Percentiles rank a stretch among this genome's conserved stretches.
phyloP scores from a whole-genome alignment of 495 filamentous ascomycete species.

The Penicillium herquei region DNA sequence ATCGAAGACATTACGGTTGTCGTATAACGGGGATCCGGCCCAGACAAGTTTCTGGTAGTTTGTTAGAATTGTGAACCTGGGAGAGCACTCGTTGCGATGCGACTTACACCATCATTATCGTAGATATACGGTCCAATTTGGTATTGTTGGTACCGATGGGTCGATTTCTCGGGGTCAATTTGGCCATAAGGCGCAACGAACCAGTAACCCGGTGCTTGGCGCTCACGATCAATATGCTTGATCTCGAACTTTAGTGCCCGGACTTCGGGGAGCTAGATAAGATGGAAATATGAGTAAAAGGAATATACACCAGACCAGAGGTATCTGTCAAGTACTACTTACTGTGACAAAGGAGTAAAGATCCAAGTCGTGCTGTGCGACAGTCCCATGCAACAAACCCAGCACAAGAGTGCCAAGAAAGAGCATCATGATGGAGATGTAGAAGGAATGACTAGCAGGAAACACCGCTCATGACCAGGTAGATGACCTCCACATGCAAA shows the following conservation, averaged over 20 bases:
- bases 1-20: slow-evolving; percentile 31
- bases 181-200: slow-evolving; percentile 32
- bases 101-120: slow-evolving; percentile 33
- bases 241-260: slow-evolving; percentile 30
- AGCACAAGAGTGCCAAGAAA: background rate
- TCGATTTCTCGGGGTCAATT: slow-evolving; percentile 18
- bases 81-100: background rate
- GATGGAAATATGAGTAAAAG: background rate
- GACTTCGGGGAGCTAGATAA: slow-evolving; percentile 25
- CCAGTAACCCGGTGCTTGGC: slow-evolving; percentile 31
- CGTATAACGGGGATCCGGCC: slow-evolving; percentile 25
- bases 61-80: background rate
- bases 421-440: background rate
- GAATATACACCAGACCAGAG: too few relatives aligned
- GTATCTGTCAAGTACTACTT: background rate
- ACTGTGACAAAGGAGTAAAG: slow-evolving; percentile 10
- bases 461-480: background rate
- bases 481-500: too few relatives aligned
- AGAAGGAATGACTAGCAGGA: background rate
- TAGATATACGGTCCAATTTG: slow-evolving; percentile 41
- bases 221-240: slow-evolving; percentile 22
- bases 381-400: background rate
- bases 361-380: background rate
- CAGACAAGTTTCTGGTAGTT: slow-evolving; percentile 30
- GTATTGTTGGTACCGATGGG: slow-evolving; percentile 23